Base-by-base conservation (phyloP, 179 eudicot genomes). In the Actinidia polygama region DNA sequence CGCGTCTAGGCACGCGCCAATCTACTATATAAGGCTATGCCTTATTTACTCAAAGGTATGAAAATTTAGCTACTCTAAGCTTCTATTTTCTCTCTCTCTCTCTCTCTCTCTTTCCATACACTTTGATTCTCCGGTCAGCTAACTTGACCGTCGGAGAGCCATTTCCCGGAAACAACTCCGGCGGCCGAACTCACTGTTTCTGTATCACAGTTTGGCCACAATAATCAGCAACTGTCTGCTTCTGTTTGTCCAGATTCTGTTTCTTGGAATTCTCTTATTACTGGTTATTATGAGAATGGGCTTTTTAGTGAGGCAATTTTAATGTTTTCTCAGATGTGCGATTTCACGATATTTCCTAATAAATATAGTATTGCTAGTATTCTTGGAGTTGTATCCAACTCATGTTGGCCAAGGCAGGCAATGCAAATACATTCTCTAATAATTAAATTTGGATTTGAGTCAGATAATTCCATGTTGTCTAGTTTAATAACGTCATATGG, bases 221-320 rank as follows among this genome's bases (percentile, higher is more conserved):
- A 2, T 2, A 30, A 30, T 2, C 36, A 30, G 2, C 36, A 30
- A 30, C 36, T 30, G 36, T 30, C 36, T 30, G 36, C 36, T 0
- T 0, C 36, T 2, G 79, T 90, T 79, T 85, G 66, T 69, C 90
- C 82, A 78, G 93, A 90, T 82, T 83, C 89, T 53, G 86, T 85
- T 55, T 88, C 90, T 77, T 91, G 93, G 96, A 92, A 93, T 83
- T 89, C 92, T 3, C 83, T 91, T 51, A 82, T 90, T 85, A 83
- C 88, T 75, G 90, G 90, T 72, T 90, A 88, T 89, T 85, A 89
- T 46, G 91, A 91, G 80, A 90, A 90, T 89, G 89, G 91, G 83
- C 81, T 79, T 83, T 84, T 88, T 3, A 79, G 86, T 79, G 87
- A 86, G 79, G 92, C 90, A 0, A 14, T 89, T 36, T 85, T 80